Evolutionary conservation across 169 alveolate genomes (phyloP).

Genomic region (Theileria orientalis): DNA sequence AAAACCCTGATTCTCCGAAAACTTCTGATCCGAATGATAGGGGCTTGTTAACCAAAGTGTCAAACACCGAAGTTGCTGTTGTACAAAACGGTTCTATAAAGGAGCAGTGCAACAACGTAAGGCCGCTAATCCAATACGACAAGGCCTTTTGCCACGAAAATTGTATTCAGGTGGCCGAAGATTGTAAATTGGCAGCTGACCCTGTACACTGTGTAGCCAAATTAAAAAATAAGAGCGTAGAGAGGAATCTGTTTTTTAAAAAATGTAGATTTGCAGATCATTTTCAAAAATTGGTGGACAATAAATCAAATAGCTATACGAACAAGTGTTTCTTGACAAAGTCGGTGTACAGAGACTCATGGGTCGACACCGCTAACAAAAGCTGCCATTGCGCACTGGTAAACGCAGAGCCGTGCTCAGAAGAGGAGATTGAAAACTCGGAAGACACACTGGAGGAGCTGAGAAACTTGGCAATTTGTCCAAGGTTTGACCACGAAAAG

Average conservation of each 20-base stretch:
- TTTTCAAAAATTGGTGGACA: constrained; percentile 2
- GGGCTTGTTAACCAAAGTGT: too few relatives aligned
- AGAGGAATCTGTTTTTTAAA: constrained; percentile 17
- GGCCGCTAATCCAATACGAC: background rate
- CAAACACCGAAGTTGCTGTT: background rate
- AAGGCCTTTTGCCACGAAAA: constrained; percentile 21
- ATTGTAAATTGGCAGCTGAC: constrained; percentile 10
- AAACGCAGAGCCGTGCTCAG: constrained; percentile 58
- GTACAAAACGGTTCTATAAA: background rate
- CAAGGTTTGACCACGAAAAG: constrained; percentile 17
- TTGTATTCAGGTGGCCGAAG: constrained; percentile 4
- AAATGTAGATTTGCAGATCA: constrained; percentile 27
- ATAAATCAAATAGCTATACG: background rate
- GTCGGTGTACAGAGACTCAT: constrained; percentile 26
- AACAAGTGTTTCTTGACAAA: constrained; percentile 44
- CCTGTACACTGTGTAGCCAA: constrained; percentile 18
- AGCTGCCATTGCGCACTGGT: constrained; percentile 47
- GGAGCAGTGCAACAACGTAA: too few relatives aligned
- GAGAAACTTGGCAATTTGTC: constrained; percentile 49
- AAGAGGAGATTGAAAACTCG: constrained; percentile 20
- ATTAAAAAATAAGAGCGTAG: constrained; percentile 4
- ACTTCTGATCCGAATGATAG: too few relatives aligned
- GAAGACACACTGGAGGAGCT: constrained; percentile 18
- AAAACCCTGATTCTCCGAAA: too few relatives aligned
- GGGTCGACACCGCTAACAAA: constrained; percentile 22